Conservation (phyloP, 768 basidiomycete genomes). For the Tubosaeta sp. region DNA sequence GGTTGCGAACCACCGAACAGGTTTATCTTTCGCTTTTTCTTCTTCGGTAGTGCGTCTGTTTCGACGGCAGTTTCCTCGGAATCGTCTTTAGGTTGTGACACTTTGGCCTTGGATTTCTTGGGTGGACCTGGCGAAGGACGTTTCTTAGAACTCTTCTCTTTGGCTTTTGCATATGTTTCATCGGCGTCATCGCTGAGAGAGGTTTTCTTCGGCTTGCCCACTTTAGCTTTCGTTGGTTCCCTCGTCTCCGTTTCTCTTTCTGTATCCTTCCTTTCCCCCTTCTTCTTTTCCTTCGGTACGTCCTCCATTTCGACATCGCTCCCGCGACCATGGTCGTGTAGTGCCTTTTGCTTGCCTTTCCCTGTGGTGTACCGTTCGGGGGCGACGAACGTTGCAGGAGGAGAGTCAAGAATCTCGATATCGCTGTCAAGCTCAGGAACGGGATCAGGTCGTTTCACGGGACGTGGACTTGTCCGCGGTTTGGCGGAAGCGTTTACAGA, state of each 20-base stretch:
- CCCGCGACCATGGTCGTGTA: conserved; percentile 13
- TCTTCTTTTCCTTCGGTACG: conserved; percentile 29
- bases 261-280: conserved; percentile 14
- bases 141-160: conserved; percentile 18
- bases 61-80: conserved; percentile 18
- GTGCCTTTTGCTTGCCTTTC: conserved; percentile 40
- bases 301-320: conserved; percentile 18
- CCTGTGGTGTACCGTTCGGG: conserved; percentile 24
- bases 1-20: conserved; percentile 46
- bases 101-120: conserved; percentile 18
- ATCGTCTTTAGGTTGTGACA: conserved; percentile 11
- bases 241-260: conserved; percentile 19
- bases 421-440: conserved; percentile 26
- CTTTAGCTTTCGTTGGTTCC: conserved; percentile 29
- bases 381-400: conserved; percentile 11
- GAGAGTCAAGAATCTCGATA: conserved; percentile 24
- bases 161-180: conserved; percentile 12
- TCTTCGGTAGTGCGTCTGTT: conserved; percentile 40
- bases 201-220: conserved; percentile 22
- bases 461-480: conserved; percentile 21
- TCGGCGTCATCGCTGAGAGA: conserved; percentile 15
- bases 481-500: conserved; percentile 18
- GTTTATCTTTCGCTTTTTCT: conserved; percentile 70
- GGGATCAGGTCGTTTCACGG: conserved; percentile 13
- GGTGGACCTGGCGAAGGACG: conserved; percentile 18